Conservation (phyloP, 2,329 filamentous ascomycete genomes). For the Hymenoscyphus repandus region DNA sequence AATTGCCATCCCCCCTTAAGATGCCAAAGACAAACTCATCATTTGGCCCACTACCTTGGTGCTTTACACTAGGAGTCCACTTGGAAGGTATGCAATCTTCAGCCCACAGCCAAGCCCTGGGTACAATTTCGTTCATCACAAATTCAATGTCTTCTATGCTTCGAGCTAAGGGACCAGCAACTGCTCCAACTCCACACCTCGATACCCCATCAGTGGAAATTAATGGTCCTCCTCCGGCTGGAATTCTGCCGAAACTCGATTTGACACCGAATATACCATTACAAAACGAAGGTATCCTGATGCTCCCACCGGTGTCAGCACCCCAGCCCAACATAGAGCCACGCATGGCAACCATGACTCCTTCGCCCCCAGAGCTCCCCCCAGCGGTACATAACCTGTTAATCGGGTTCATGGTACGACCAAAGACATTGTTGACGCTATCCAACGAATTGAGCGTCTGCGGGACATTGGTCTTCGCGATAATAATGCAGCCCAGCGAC, state of each 20-base stretch:
- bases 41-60: too few relatives aligned
- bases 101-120: too few relatives aligned
- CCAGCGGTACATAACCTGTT: conserved; percentile 74
- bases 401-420: conserved; percentile 72
- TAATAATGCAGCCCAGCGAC: conserved; percentile 77
- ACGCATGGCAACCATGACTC: conserved; percentile 18
- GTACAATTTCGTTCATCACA: too few relatives aligned
- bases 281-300: conserved; percentile 36
- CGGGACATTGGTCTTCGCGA: conserved; percentile 84
- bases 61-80: too few relatives aligned
- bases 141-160: not conserved
- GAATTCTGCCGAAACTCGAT: conserved; percentile 21
- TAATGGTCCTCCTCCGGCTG: conserved; percentile 7
- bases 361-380: conserved; percentile 57
- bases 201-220: too few relatives aligned
- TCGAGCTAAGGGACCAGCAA: conserved; percentile 36
- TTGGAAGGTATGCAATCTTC: too few relatives aligned
- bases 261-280: conserved; percentile 40
- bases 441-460: conserved; percentile 47
- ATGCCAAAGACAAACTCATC: too few relatives aligned
- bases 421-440: conserved; percentile 61
- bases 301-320: conserved; percentile 23
- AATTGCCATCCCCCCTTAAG: too few relatives aligned
- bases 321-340: conserved; percentile 15
- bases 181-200: conserved; percentile 23